Evolutionary conservation across 305 asterid species (phyloP).

Genomic region (Solanum hybrid): DNA sequence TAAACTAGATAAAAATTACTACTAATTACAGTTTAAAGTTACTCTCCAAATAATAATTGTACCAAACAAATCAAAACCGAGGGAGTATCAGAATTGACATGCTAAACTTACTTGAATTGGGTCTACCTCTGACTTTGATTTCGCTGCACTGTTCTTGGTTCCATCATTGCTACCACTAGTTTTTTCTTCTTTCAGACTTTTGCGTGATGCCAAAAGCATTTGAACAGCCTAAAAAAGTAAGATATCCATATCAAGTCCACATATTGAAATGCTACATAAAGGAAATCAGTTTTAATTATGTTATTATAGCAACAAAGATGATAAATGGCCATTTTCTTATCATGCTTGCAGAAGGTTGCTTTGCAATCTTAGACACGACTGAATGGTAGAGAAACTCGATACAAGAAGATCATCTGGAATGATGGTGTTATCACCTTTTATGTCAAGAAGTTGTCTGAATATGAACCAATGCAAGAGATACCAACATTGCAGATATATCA

Average conservation of each 20-base stretch:
- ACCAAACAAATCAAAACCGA: background rate
- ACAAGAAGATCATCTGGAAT: background rate
- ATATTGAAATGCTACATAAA: background rate
- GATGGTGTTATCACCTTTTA: background rate
- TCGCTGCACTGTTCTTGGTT: conserved; percentile 19
- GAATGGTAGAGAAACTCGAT: background rate
- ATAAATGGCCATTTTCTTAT: background rate
- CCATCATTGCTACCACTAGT: conserved; percentile 19
- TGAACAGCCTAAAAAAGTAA: conserved; percentile 58
- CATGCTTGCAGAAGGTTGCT: conserved; percentile 1
- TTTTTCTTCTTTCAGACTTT: conserved; percentile 45
- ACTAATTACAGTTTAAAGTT: background rate
- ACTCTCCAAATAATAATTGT: background rate
- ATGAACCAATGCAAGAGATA: background rate
- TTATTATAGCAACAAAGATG: background rate
- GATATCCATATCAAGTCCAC: conserved; percentile 2
- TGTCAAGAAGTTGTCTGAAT: background rate
- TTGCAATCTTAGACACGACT: background rate
- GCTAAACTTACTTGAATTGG: conserved; percentile 67
- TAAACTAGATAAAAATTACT: background rate
- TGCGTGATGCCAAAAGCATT: conserved; percentile 65
- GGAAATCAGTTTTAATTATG: background rate
- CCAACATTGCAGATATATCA: background rate
- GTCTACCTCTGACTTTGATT: conserved; percentile 40
- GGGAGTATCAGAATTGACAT: background rate